Evolutionary conservation across 352 stramenopile genomes (phyloP).

Genomic region (Phytophthora pluvialis): DNA sequence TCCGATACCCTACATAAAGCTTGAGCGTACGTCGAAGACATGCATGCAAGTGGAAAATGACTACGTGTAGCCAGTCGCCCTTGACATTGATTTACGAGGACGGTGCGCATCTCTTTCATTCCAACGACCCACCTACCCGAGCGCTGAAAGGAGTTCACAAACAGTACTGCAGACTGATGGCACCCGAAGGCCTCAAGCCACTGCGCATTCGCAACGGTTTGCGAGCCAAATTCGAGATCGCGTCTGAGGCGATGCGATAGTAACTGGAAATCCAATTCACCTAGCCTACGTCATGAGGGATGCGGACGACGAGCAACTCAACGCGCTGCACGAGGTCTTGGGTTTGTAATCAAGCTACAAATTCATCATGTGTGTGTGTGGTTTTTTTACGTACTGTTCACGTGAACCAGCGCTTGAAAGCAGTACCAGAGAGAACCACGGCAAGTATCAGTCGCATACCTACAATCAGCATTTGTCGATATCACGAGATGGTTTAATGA

Average conservation of each 20-base stretch:
- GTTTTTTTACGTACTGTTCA: slow-evolving; percentile 40
- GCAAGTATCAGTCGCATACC: no score
- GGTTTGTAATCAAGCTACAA: not conserved
- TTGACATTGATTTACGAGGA: not conserved
- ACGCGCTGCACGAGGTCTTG: not conserved
- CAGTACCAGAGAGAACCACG: slow-evolving; percentile 2
- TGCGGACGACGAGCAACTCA: slow-evolving; percentile 3
- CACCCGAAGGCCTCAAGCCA: not conserved
- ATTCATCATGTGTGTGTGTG: slow-evolving; percentile 44
- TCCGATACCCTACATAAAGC: not conserved
- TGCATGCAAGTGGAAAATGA: slow-evolving; percentile 5
- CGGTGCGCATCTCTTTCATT: not conserved
- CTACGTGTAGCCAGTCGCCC: not conserved
- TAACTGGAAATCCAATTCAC: not conserved
- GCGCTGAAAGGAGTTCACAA: not conserved
- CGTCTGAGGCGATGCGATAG: not conserved
- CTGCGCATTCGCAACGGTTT: slow-evolving; percentile 2
- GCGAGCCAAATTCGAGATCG: not conserved
- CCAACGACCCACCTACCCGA: not conserved
- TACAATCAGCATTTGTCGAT: slow-evolving; percentile 29
- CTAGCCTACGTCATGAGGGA: slow-evolving; percentile 3
- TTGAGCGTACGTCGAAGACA: not conserved
- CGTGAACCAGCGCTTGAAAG: slow-evolving; percentile 21
- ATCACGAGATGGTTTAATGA: no score
- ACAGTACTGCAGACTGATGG: not conserved